phyloP scores from a whole-genome alignment of 768 basidiomycete genomes.

The Phanerochaete sordida region DNA sequence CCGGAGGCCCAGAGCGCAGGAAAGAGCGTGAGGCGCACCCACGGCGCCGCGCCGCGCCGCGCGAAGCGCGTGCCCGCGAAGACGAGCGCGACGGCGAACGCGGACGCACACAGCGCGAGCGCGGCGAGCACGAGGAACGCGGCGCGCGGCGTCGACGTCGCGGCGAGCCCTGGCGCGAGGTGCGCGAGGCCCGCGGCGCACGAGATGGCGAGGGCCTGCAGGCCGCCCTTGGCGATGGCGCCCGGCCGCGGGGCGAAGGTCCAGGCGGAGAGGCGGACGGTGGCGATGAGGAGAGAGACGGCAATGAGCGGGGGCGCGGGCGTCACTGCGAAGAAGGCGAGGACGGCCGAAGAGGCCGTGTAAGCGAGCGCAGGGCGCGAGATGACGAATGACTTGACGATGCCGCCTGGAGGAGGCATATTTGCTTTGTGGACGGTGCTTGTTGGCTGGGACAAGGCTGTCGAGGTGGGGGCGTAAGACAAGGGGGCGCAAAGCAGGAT shows the following conservation, averaged over 20 bases:
- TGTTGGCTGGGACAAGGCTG: not conserved
- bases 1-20: constrained; percentile 65
- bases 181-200: constrained; percentile 25
- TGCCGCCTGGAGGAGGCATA: not conserved
- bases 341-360: constrained; percentile 1
- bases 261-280: constrained; percentile 23
- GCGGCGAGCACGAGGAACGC: constrained; percentile 46
- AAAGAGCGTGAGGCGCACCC: constrained; percentile 53
- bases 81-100: constrained; percentile 23
- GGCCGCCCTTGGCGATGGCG: not conserved
- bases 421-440: not conserved
- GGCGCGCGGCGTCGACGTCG: constrained; percentile 48
- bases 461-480: not conserved
- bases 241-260: constrained; percentile 15
- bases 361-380: constrained; percentile 3
- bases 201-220: constrained; percentile 21
- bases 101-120: constrained; percentile 42
- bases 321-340: constrained; percentile 25
- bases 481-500: not conserved
- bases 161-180: constrained; percentile 32
- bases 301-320: constrained; percentile 28
- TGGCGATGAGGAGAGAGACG: constrained; percentile 23
- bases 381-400: constrained; percentile 1
- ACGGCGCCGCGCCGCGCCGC: constrained; percentile 30
- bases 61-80: constrained; percentile 36